These are phyloP conservation scores for Syzygium syzygioides DNA, from an alignment of 441 rosid genomes.

Conservation along the genomic window DNA sequence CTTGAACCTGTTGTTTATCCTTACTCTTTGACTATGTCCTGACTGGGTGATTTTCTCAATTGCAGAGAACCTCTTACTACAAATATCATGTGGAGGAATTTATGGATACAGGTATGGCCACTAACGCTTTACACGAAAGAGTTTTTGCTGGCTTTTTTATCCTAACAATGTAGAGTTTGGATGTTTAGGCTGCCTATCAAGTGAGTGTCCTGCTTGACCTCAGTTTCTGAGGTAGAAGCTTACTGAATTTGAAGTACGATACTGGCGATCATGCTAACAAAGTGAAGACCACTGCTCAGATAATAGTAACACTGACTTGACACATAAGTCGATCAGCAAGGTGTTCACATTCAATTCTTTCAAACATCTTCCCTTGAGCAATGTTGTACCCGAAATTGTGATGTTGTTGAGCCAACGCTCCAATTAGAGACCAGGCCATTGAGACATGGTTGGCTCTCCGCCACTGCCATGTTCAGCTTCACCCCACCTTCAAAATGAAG, in stretches of 20 bases:
- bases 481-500: too few relatives aligned
- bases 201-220: constrained; percentile 70
- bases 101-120: constrained; percentile 67
- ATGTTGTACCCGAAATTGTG: too few relatives aligned
- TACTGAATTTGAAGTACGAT: constrained; percentile 42
- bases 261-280: constrained; percentile 33
- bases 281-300: constrained; percentile 35
- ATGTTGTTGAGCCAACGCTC: too few relatives aligned
- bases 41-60: not conserved
- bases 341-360: too few relatives aligned
- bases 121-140: not conserved
- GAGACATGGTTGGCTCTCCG: too few relatives aligned
- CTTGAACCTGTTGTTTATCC: not conserved
- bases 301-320: too few relatives aligned
- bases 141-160: not conserved
- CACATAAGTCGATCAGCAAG: too few relatives aligned
- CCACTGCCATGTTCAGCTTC: too few relatives aligned
- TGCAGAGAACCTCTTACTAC: constrained; percentile 91
- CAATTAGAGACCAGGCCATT: too few relatives aligned
- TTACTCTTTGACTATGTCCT: not conserved
- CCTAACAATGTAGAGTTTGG: not conserved
- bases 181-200: constrained; percentile 79
- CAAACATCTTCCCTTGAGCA: too few relatives aligned
- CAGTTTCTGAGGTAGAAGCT: constrained; percentile 64
- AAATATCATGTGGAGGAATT: constrained; percentile 98